Evolutionary conservation across 805 yeast species (phyloP), one percentile per base, ranked within the genome.

Genomic region (Cyberlindnera nakhonratchasimensis): DNA sequence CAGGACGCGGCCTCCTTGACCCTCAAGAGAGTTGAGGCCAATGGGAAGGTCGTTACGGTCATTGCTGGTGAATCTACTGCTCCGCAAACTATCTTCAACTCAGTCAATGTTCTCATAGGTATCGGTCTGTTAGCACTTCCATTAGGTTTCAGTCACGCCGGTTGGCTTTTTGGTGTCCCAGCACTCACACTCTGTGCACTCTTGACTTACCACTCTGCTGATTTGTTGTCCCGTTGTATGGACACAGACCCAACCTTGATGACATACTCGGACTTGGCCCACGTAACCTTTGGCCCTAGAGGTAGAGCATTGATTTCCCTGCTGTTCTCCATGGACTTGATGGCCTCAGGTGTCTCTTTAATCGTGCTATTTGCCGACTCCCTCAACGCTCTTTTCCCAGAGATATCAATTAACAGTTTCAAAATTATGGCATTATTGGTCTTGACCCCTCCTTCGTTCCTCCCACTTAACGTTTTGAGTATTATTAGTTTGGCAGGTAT

Each of bases 261-360:
- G 71, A 85, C 96, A 0, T 89, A 88, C 61, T 95, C 96, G 0
- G 96, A 89, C 65, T 70, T 89, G 37, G 95, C 95, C 4, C 82
- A 77, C 54, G 86, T 87, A n/a, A 85, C 90, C 0, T 87, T 82
- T 57, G 96, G 96, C 1, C 67, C 83, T 2, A 69, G 69, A 24
- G 95, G 93, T 2, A 75, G 95, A 54, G 69, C 86, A 4, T 60
- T 83, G 26, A 84, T 89, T 24, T 85, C 95, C 2, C 51, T 80
- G 12, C 57, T 88, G 12, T 88, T 89, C 57, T 81, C 91, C 1
- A 52, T 86, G 31, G 96, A 89, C 55, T 69, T 89, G 33, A 52
- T 85, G 43, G 96, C 91, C 3, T 82, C 84, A 33, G 90, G 95
- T 14, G 90, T 89, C 10, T 77, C 96, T 0, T 68, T 89, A 47